These are phyloP conservation scores for Inga leiocalycina DNA, from an alignment of 306 rosid species.

Conservation along the genomic window DNA sequence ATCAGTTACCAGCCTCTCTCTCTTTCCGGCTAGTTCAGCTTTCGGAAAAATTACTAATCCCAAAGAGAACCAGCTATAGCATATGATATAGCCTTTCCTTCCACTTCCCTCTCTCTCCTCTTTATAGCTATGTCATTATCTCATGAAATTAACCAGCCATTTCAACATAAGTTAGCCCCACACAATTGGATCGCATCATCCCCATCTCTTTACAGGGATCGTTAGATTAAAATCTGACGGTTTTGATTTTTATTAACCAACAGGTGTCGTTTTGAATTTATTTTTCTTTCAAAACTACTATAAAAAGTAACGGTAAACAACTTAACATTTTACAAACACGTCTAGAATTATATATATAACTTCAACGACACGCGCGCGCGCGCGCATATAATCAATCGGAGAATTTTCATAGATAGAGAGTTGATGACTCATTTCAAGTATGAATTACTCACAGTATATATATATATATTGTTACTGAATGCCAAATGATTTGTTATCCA, in stretches of 20 bases:
- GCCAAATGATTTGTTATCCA: not conserved
- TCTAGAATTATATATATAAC: not conserved
- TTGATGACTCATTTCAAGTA: not conserved
- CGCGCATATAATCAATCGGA: not conserved
- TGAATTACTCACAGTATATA: not conserved
- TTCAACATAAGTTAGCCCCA: not conserved
- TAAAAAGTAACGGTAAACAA: too few relatives aligned
- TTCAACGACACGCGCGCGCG: not conserved
- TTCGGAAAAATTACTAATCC: conserved; percentile 22
- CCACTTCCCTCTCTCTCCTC: not conserved
- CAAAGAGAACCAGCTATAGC: conserved; percentile 1
- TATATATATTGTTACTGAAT: not conserved
- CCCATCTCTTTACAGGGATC: too few relatives aligned
- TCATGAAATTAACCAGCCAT: too few relatives aligned
- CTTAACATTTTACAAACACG: not conserved
- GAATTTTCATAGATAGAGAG: not conserved
- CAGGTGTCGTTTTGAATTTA: too few relatives aligned
- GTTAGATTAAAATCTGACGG: too few relatives aligned
- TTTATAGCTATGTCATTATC: not conserved
- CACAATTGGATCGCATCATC: not conserved
- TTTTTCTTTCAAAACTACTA: too few relatives aligned
- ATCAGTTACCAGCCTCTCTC: not conserved
- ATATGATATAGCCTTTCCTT: not conserved
- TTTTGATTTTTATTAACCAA: too few relatives aligned
- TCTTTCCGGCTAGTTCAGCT: conserved; percentile 21